Conservation (phyloP, 139 green algal species). For the Chlorella vulgaris region DNA sequence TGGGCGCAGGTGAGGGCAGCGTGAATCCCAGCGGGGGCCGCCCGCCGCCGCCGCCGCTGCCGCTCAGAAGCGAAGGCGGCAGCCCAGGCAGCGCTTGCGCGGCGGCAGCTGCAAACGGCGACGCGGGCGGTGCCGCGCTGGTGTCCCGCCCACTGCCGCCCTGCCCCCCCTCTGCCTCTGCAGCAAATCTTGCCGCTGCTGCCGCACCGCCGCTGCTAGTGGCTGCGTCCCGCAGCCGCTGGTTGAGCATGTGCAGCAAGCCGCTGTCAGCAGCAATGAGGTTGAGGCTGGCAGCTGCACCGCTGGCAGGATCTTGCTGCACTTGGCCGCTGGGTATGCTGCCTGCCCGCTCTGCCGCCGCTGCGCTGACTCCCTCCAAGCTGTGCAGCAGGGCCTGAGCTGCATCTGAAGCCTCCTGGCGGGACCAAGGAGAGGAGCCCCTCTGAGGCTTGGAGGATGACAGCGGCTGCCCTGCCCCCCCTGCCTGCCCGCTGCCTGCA, state of each 20-base stretch:
- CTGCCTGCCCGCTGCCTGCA: background rate
- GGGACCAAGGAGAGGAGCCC: too few species aligned
- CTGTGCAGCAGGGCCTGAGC: background rate
- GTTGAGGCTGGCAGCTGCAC: background rate
- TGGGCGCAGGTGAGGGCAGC: background rate
- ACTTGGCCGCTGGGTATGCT: too few species aligned
- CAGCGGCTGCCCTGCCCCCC: background rate
- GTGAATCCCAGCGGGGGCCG: too few species aligned
- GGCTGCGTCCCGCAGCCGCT: background rate
- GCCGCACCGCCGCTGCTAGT: background rate
- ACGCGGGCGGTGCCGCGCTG: too few species aligned
- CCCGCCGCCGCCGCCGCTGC: too few species aligned
- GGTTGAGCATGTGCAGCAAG: constrained; percentile 16
- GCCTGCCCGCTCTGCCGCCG: too few species aligned
- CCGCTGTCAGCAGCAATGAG: background rate
- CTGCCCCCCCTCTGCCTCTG: too few species aligned
- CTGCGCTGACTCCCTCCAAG: background rate
- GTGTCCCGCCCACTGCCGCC: too few species aligned
- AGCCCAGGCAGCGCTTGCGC: background rate
- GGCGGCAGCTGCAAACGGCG: background rate
- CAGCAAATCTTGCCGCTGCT: background rate
- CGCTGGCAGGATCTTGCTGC: background rate
- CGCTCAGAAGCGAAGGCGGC: too few species aligned
- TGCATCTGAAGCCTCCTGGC: too few species aligned
- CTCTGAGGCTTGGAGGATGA: too few species aligned